A percentile compares a stretch with the other conserved stretches of the same genome.
Conservation (phyloP, 2,329 filamentous ascomycete species). For the Acephala macrosclerotiorum region DNA sequence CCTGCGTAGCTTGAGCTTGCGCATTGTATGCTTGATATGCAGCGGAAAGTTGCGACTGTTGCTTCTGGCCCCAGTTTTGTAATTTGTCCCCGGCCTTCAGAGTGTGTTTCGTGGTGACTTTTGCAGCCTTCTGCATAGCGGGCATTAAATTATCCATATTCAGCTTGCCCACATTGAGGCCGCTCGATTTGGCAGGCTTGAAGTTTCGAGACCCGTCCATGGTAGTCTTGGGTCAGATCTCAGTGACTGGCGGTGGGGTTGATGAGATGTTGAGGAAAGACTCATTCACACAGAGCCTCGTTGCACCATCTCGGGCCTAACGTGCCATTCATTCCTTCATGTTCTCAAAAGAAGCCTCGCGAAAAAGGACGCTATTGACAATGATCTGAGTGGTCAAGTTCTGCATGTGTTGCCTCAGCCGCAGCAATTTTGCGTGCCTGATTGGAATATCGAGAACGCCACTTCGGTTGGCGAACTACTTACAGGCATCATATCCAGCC, state of each 20-base stretch:
- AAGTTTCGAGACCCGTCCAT: not conserved
- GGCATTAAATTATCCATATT: conserved; percentile 6
- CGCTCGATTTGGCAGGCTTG: not conserved
- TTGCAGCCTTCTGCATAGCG: conserved; percentile 3
- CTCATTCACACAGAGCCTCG: not conserved
- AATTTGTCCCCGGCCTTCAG: not conserved
- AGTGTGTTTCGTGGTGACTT: conserved; percentile 7
- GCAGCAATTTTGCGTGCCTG: not conserved
- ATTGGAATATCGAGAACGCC: conserved; percentile 7
- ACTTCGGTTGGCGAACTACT: not conserved
- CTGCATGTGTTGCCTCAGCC: not conserved
- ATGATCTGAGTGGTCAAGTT: not conserved
- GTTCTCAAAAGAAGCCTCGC: not conserved
- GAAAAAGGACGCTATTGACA: not conserved
- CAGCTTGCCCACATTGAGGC: not conserved
- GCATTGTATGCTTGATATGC: conserved; percentile 6
- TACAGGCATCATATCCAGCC: conserved; percentile 3
- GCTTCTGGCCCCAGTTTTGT: not conserved
- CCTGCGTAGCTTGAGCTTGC: not conserved
- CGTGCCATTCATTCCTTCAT: not conserved
- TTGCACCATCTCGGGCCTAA: not conserved
- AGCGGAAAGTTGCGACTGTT: not conserved
- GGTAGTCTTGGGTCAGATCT: not conserved
- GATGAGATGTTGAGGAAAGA: not conserved
- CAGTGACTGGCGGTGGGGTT: not conserved